Base-by-base conservation (phyloP, 179 eudicot genomes). In the Amaranthus tricolor region DNA sequence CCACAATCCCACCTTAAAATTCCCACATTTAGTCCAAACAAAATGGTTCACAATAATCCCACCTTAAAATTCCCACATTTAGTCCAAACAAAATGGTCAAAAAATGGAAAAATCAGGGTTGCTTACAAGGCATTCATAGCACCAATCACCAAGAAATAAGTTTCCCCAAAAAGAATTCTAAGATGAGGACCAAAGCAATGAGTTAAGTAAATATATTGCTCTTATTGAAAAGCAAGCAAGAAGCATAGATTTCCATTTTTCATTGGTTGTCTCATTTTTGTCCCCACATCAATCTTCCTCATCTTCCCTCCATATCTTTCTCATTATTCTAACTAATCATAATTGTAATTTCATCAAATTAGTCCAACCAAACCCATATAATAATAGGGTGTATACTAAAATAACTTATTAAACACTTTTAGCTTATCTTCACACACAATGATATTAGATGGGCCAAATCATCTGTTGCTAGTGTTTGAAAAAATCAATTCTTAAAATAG, bases 271-370 rank as follows among this genome's bases (percentile, higher is more conserved):
- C 77, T 72, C 45, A 51, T 0, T 17, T 61, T 66, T 76, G 77
- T 76, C 76, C 74, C 67, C 77, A 76, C 83, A 60, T 80, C 77
- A 66, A 76, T 72, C 76, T 81, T 68, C 77, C 81, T 58, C 73
- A 69, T 81, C 72, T 61, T 74, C 45, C 77, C 63, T 62, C 15
- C 82, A 54, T 54, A 44, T 80, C 58, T 50, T 52, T 64, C 69
- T 61, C 61, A 73, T 19, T 77, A 73, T 81, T 76, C 50, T 73
- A 76, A 8, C 7, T 44, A 64, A 47, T 52, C 16, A 11, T 31
- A 62, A 68, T 78, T 78, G 68, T 78, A 67, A 68, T 10, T 58
- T 56, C 6, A 58, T 56, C 13, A 53, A 15, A 61, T 21, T 69
- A 69, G 9, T 4, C 61, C 61, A 69, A 54, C 60, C 49, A 51